Evolutionary conservation across 192 early-diverging fungal species (phyloP).

Genomic region (Obelidium mucronatum): DNA sequence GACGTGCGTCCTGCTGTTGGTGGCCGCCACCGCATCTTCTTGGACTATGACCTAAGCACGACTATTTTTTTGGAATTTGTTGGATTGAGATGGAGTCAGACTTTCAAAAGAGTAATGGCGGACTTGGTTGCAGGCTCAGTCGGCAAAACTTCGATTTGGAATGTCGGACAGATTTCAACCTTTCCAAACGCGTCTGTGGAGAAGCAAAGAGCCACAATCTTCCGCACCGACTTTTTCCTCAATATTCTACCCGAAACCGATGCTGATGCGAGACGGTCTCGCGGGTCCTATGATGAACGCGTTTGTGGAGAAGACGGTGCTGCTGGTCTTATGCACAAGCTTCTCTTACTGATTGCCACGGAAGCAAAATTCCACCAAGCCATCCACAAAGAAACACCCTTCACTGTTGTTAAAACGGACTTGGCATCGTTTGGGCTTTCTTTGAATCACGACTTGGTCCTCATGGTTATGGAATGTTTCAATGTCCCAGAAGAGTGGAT

Average conservation of each 20-base stretch:
- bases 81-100: neutral
- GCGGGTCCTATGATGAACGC: neutral
- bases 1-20: neutral
- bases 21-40: conserved; percentile 3
- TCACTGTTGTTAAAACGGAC: neutral
- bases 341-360: neutral
- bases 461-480: neutral
- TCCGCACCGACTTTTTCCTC: neutral
- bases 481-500: neutral
- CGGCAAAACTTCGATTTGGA: neutral
- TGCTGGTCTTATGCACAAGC: neutral
- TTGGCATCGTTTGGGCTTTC: neutral
- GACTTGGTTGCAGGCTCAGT: neutral
- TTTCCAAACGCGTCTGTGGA: neutral
- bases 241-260: neutral
- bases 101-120: neutral
- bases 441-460: neutral
- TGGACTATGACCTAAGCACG: neutral
- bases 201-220: neutral
- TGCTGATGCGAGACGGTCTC: too few species aligned
- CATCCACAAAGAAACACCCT: neutral
- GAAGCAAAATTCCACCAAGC: neutral
- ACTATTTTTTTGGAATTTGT: neutral
- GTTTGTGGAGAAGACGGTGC: neutral
- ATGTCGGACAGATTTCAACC: neutral